Conservation (phyloP, 805 yeast species). For the Hanseniaspora vineae region DNA sequence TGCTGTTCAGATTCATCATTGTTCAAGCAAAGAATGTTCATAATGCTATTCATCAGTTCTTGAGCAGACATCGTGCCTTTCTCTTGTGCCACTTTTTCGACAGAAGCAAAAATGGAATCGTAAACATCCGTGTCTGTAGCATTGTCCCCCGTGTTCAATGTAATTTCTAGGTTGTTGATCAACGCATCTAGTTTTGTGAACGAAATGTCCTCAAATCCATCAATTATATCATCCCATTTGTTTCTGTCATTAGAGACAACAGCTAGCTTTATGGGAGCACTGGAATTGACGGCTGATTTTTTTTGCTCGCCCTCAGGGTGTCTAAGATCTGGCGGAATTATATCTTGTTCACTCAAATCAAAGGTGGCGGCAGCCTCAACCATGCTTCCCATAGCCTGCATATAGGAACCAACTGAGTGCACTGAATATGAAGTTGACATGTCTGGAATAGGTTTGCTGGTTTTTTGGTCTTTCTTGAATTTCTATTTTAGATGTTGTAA, state of each 20-base stretch:
- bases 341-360: constrained; percentile 9
- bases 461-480: background rate
- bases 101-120: constrained; percentile 14
- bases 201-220: constrained; percentile 22
- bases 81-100: constrained; percentile 21
- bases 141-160: constrained; percentile 9
- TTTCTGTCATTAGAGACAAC: constrained; percentile 27
- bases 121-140: constrained; percentile 4
- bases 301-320: constrained; percentile 21
- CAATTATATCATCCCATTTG: constrained; percentile 27
- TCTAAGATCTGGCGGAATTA: constrained; percentile 18
- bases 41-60: constrained; percentile 19
- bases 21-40: constrained; percentile 7
- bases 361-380: constrained; percentile 32
- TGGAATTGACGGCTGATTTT: constrained; percentile 13
- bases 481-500: background rate
- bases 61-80: constrained; percentile 26
- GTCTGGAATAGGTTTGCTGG: background rate
- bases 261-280: constrained; percentile 7
- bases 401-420: constrained; percentile 58
- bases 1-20: constrained; percentile 50
- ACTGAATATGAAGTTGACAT: constrained; percentile 42
- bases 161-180: constrained; percentile 7
- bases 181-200: constrained; percentile 13
- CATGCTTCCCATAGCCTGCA: constrained; percentile 70